phyloP scores from a whole-genome alignment of 768 basidiomycete species.

The Paxillus rubicundulus region DNA sequence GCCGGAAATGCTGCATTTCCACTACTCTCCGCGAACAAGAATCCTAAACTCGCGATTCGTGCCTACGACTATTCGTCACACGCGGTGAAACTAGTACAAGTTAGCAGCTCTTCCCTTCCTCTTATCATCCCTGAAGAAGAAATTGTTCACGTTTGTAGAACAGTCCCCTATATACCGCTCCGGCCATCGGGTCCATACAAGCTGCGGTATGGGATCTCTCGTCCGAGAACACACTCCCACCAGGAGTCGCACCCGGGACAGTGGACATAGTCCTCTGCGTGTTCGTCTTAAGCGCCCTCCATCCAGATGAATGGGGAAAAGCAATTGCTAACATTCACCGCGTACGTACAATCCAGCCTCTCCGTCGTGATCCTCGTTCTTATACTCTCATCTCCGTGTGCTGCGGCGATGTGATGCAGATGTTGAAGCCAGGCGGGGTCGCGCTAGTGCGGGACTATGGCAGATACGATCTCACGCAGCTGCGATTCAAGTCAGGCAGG shows the following conservation, averaged over 20 bases:
- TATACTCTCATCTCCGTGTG: neutral
- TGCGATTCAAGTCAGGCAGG: conserved; percentile 86
- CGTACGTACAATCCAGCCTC: conserved; percentile 40
- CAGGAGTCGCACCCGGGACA: conserved; percentile 58
- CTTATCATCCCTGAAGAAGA: neutral
- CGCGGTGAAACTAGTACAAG: conserved; percentile 89
- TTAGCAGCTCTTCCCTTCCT: conserved; percentile 28
- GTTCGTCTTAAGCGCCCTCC: conserved; percentile 90
- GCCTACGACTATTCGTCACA: conserved; percentile 92
- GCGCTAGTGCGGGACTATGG: conserved; percentile 93
- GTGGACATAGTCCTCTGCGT: conserved; percentile 91
- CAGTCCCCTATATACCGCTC: conserved; percentile 65
- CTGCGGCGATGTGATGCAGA: conserved; percentile 41
- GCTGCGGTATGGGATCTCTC: conserved; percentile 93
- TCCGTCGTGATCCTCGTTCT: neutral
- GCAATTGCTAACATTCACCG: conserved; percentile 79
- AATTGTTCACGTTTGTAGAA: conserved; percentile 40
- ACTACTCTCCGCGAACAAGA: conserved; percentile 76
- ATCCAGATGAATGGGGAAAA: conserved; percentile 86
- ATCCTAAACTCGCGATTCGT: conserved; percentile 67
- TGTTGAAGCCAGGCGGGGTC: conserved; percentile 86
- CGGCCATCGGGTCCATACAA: conserved; percentile 67
- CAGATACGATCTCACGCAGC: conserved; percentile 89
- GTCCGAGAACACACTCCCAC: conserved; percentile 56
- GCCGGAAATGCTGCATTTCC: conserved; percentile 97